Evolutionary conservation across 2,329 filamentous ascomycete species (phyloP).

Genomic region (Emmonsiellopsis sp.): DNA sequence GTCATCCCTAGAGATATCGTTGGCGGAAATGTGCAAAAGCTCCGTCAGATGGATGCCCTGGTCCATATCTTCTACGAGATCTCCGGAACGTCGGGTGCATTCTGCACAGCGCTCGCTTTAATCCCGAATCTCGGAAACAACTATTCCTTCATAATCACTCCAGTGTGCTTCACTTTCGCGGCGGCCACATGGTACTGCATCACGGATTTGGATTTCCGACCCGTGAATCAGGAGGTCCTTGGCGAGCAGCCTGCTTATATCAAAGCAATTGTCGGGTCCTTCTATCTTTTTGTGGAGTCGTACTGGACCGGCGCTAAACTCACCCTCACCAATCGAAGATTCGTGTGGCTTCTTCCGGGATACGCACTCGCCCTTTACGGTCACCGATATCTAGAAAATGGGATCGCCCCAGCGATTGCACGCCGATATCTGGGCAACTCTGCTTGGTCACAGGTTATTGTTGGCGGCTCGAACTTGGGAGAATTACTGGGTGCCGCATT

Average conservation of each 20-base stretch:
- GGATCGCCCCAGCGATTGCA: conserved; percentile 38
- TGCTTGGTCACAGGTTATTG: conserved; percentile 42
- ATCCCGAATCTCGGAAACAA: conserved; percentile 44
- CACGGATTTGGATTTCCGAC: conserved; percentile 24
- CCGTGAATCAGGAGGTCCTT: conserved; percentile 10
- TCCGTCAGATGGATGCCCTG: conserved; percentile 39
- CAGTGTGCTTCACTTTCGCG: conserved; percentile 37
- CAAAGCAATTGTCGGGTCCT: conserved; percentile 29
- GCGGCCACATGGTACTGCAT: conserved; percentile 39
- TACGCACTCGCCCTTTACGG: conserved; percentile 42
- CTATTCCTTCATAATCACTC: conserved; percentile 43
- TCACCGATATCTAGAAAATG: conserved; percentile 43
- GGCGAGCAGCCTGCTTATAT: conserved; percentile 24
- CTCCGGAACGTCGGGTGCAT: conserved; percentile 40
- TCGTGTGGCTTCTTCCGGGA: conserved; percentile 42
- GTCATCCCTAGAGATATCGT: conserved; percentile 45
- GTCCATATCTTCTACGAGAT: conserved; percentile 42
- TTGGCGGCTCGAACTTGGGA: conserved; percentile 43
- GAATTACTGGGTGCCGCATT: conserved; percentile 40
- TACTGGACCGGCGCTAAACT: conserved; percentile 38
- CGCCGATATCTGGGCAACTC: conserved; percentile 39
- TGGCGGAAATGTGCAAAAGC: conserved; percentile 41
- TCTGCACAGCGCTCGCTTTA: conserved; percentile 41
- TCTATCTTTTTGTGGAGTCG: conserved; percentile 38
- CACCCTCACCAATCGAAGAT: conserved; percentile 38